Base-by-base conservation (phyloP, 2,329 filamentous ascomycete species). In the Xylaria digitata region DNA sequence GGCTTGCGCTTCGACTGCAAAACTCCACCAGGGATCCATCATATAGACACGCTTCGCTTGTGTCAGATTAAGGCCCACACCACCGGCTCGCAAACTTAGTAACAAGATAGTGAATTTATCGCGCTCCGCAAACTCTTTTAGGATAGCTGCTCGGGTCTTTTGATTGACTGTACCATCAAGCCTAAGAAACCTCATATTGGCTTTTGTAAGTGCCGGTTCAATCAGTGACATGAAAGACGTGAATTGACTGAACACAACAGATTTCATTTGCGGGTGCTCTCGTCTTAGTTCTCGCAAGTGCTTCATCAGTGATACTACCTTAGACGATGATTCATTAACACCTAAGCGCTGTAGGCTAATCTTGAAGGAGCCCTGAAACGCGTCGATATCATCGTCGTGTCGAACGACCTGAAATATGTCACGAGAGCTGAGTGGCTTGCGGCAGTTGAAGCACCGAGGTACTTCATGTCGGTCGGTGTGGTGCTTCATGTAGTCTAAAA, bases 1-100 rank as follows among this genome's bases (percentile, higher is more conserved):
- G 8, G 96, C 96, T 80, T 99, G 96, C 5, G 94, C 93, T 80
- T 99, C 96, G 13, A 98, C 90, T 0, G 96, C 94, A 79, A 95
- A 99, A 76, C 92, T 96, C 96, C 96, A 99, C 96, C 96, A 99
- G 0, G 96, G 96, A 79, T 99, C 96, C 96, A 99, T 98, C 92
- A 99, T 96, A 82, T 91, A 99, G 5, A 99, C 96, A 61, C 92
- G 85, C 70, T 90, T 93, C 6, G 96, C 96, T 71, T 90, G 90
- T 0, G 95, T 98, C 68, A 99, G 80, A 76, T 99, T 99, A 49
- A 99, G 84, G 0, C 96, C 96, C 0, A 99, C 96, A 26, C 96
- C 96, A 4, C 96, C 96, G 0, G 96, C 96, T 21, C 93, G 87
- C 63, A 99, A 83, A 73, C 91, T 95, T 58, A 99, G 87, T 1